Evolutionary conservation across 1,284 basidiomycete genomes (phyloP).

Genomic region (Sanghuangporus sanghuang): DNA sequence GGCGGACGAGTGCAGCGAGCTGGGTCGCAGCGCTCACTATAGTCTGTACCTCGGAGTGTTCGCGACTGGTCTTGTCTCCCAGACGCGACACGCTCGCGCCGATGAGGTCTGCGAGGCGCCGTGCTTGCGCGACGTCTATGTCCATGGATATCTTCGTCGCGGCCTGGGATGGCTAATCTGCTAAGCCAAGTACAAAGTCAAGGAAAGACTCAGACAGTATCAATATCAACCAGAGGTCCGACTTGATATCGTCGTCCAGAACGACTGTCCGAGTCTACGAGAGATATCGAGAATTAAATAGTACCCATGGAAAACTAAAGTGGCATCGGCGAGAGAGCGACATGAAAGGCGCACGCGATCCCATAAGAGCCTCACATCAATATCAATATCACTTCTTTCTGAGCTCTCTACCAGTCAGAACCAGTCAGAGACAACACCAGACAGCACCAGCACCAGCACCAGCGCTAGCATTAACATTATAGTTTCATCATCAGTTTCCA

Average conservation of each 20-base stretch:
- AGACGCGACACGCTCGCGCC: neutral
- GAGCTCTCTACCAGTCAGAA: no score
- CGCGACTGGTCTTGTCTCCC: neutral
- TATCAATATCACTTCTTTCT: no score
- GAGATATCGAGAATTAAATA: no score
- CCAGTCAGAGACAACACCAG: no score
- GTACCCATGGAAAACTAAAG: no score
- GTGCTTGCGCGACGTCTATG: constrained; percentile 9
- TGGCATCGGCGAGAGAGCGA: no score
- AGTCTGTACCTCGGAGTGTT: neutral
- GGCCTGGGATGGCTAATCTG: neutral
- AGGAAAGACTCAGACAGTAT: neutral
- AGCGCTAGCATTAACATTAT: no score
- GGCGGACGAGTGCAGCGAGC: constrained; percentile 15
- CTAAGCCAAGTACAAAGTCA: neutral
- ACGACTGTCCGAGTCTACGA: no score
- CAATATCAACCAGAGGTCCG: neutral
- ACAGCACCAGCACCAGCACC: no score
- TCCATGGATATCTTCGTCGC: neutral
- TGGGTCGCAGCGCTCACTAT: constrained; percentile 9
- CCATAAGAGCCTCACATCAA: no score
- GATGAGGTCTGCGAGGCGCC: constrained; percentile 14
- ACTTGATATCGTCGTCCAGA: neutral
- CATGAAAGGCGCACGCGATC: no score
- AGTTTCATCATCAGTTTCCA: no score